A percentile compares a stretch with the other conserved stretches of the same genome.
Evolutionary conservation across 257 asterid genomes (phyloP).

Genomic region (Nicotiana attenuata): DNA sequence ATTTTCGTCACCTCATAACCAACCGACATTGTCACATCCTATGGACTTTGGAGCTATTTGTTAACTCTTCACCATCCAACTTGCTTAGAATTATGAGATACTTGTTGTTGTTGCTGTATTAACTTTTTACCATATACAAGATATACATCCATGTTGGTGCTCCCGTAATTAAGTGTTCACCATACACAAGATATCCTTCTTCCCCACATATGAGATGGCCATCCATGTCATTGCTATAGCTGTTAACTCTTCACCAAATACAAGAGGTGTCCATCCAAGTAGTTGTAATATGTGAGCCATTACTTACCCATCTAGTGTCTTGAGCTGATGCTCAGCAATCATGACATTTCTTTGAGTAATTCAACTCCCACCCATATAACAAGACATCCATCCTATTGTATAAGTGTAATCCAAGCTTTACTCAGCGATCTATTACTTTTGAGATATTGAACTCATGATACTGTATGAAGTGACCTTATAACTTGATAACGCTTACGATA

Average conservation of each 20-base stretch:
- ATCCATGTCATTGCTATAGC: background rate
- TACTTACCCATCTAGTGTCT: no score
- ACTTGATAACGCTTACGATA: background rate
- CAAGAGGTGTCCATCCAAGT: no score
- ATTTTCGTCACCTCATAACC: constrained; percentile 6
- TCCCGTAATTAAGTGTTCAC: background rate
- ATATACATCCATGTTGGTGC: background rate
- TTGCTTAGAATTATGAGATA: background rate
- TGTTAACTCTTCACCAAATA: background rate
- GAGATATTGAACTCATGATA: background rate
- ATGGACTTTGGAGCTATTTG: background rate
- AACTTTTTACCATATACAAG: background rate
- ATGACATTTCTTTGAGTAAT: background rate
- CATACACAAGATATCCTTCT: background rate
- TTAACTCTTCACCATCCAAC: background rate
- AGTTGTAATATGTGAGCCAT: no score
- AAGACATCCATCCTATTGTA: background rate
- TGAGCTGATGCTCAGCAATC: no score
- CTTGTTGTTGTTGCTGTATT: background rate
- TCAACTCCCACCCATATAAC: background rate
- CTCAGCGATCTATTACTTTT: background rate
- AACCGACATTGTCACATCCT: constrained; percentile 3
- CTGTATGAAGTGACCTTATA: background rate
- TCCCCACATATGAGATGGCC: background rate
- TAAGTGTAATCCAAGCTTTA: background rate